phyloP scores from a whole-genome alignment of 1,284 basidiomycete genomes.

The Anthracocystis panici-leucophaei region DNA sequence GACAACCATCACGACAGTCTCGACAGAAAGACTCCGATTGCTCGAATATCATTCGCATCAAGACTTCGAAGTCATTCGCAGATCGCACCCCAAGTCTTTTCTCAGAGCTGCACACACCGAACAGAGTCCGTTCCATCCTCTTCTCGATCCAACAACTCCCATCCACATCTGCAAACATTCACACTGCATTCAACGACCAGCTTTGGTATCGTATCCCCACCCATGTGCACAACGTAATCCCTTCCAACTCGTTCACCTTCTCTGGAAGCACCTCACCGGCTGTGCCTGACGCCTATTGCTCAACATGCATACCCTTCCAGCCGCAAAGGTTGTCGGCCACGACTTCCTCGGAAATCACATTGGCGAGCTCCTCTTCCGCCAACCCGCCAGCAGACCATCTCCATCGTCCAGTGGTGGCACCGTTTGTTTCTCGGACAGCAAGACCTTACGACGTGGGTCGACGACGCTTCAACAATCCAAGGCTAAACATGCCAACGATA shows the following conservation, averaged over 20 bases:
- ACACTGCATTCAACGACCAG: not conserved
- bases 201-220: not conserved
- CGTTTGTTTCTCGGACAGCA: slow-evolving; percentile 9
- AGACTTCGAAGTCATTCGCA: too few relatives aligned
- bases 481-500: not conserved
- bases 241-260: slow-evolving; percentile 4
- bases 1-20: not conserved
- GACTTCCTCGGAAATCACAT: slow-evolving; percentile 56
- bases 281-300: slow-evolving; percentile 1
- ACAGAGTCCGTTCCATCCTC: too few relatives aligned
- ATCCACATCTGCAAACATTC: too few relatives aligned
- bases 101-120: too few relatives aligned
- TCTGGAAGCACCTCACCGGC: slow-evolving; percentile 7
- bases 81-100: too few relatives aligned
- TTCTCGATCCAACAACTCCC: not conserved
- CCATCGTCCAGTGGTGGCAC: slow-evolving; percentile 28
- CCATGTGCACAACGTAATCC: slow-evolving; percentile 29
- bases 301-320: slow-evolving; percentile 40
- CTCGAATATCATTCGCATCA: too few relatives aligned
- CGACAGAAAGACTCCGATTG: not conserved
- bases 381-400: slow-evolving; percentile 21
- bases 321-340: slow-evolving; percentile 29
- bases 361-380: slow-evolving; percentile 48
- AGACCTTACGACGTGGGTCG: slow-evolving; percentile 6
- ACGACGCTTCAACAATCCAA: not conserved